Percentiles rank a stretch among this genome's conserved stretches.
These are phyloP conservation scores for rapeseed (Brassica napus) DNA, from an alignment of 345 rosid genomes.

Conservation along the genomic window DNA sequence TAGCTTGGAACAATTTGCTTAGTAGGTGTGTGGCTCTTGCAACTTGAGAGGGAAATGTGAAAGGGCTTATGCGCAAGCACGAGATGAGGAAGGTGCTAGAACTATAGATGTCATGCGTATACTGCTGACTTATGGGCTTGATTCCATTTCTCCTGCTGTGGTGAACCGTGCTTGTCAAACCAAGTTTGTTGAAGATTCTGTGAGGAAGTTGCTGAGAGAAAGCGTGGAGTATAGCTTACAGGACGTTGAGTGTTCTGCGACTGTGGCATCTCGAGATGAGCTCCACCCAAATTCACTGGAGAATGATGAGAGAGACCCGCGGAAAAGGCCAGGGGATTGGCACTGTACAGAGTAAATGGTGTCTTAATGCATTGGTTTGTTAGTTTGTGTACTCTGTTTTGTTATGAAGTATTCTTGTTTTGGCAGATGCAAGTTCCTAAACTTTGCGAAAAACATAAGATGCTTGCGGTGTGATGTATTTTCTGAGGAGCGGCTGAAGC, in stretches of 20 bases:
- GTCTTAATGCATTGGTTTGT: neutral
- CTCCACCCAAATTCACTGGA: constrained; percentile 31
- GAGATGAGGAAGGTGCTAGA: constrained; percentile 63
- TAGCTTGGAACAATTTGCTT: constrained; percentile 23
- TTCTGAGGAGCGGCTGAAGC: constrained; percentile 62
- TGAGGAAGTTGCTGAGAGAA: constrained; percentile 64
- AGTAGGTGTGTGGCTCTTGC: constrained; percentile 88
- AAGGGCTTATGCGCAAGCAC: constrained; percentile 72
- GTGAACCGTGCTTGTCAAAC: constrained; percentile 66
- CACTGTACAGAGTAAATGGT: constrained; percentile 65
- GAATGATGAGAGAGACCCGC: constrained; percentile 34
- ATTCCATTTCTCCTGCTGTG: constrained; percentile 47
- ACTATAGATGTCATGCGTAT: constrained; percentile 88
- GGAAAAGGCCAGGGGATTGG: constrained; percentile 81
- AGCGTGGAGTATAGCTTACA: constrained; percentile 48
- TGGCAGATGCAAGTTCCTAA: constrained; percentile 76
- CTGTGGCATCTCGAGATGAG: constrained; percentile 9
- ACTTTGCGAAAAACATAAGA: constrained; percentile 78
- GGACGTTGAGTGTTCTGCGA: constrained; percentile 38
- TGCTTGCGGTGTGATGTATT: constrained; percentile 69
- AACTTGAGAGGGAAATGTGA: constrained; percentile 84
- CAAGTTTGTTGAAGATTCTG: constrained; percentile 65
- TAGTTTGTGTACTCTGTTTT: neutral
- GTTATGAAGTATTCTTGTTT: neutral
- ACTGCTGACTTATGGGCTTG: constrained; percentile 68